Percentiles rank a stretch among this genome's conserved stretches.
These are phyloP conservation scores for Apostasia ramifera DNA, from an alignment of 106 monocot genomes.

Conservation along the genomic window DNA sequence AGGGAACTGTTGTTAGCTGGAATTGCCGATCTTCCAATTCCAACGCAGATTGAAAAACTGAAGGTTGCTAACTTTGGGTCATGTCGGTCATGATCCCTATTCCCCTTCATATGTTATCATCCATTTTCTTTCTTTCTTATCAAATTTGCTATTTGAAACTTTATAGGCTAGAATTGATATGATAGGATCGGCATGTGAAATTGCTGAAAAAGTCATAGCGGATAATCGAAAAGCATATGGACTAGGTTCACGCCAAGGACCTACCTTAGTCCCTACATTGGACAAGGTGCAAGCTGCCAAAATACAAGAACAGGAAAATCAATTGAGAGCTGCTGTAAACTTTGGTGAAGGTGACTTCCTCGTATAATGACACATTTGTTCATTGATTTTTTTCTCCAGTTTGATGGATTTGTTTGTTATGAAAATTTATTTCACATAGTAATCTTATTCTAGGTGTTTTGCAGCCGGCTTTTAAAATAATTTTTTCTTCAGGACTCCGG, in stretches of 20 bases:
- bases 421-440: no score
- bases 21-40: slow-evolving; percentile 65
- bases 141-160: slow-evolving; percentile 4
- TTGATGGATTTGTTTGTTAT: no score
- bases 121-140: not conserved
- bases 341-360: slow-evolving; percentile 70
- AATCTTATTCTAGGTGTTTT: no score
- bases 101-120: not conserved
- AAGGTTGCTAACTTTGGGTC: slow-evolving; percentile 39
- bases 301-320: slow-evolving; percentile 92
- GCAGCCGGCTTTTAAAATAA: no score
- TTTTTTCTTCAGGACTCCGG: slow-evolving; percentile 47
- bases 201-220: slow-evolving; percentile 87
- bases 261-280: slow-evolving; percentile 57
- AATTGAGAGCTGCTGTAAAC: slow-evolving; percentile 74
- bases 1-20: slow-evolving; percentile 70
- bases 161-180: slow-evolving; percentile 87
- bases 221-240: slow-evolving; percentile 82
- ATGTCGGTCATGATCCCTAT: not conserved
- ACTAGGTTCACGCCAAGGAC: slow-evolving; percentile 73
- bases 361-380: no score
- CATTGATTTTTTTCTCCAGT: no score
- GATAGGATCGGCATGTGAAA: slow-evolving; percentile 83
- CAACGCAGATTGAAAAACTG: slow-evolving; percentile 84
- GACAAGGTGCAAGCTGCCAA: slow-evolving; percentile 92